Percentiles rank a stretch among this genome's conserved stretches.
Conservation (phyloP, 2,329 filamentous ascomycete species). For the Talaromyces sp. region DNA sequence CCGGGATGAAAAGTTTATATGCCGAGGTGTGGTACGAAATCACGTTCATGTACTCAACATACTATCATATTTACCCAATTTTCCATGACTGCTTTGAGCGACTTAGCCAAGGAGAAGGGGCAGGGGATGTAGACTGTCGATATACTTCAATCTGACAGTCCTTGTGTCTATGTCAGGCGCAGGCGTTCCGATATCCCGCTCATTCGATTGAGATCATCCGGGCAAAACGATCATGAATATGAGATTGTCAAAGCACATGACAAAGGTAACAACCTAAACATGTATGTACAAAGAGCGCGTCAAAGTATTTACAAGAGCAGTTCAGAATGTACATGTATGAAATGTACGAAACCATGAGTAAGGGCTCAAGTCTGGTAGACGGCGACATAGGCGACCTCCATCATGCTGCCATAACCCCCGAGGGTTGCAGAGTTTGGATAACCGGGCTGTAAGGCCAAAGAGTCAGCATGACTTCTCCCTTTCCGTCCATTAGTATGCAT, state of each 20-base stretch:
- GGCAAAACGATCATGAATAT: background rate
- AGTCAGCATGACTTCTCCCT: background rate
- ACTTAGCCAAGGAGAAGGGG: background rate
- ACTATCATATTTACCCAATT: background rate
- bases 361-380: slow-evolving; percentile 13
- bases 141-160: background rate
- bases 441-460: slow-evolving; percentile 10
- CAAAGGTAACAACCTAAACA: background rate
- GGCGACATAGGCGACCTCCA: slow-evolving; percentile 15
- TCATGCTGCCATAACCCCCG: slow-evolving; percentile 16
- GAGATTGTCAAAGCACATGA: background rate
- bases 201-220: background rate
- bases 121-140: background rate
- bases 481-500: background rate
- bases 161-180: background rate
- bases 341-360: background rate
- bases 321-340: background rate
- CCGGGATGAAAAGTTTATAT: background rate
- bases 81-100: background rate
- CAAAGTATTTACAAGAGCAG: background rate
- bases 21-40: slow-evolving; percentile 2
- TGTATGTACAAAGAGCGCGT: background rate
- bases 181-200: slow-evolving; percentile 1
- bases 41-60: background rate
- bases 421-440: slow-evolving; percentile 13